Evolutionary conservation across 2,329 filamentous ascomycete species (phyloP), one percentile per base, ranked within the genome.

Genomic region (Aspergillus sojae): DNA sequence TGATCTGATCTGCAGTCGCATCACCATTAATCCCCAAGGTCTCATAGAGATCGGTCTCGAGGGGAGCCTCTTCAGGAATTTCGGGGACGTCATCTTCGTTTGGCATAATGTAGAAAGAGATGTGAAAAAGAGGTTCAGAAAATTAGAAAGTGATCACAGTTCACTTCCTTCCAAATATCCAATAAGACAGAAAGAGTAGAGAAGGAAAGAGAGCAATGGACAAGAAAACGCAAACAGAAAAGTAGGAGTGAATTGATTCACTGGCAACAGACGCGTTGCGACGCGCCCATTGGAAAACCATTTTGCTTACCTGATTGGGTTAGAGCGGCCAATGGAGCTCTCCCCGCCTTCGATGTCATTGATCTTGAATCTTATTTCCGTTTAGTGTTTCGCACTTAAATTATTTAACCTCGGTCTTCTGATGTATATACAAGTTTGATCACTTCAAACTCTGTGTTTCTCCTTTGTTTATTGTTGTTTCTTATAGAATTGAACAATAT

Each of bases 1-100:
- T 97, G 80, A 99, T 86, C 72, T 97, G 87, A 66, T 93, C 88
- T 46, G 88, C 81, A 0, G 91, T 91, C 16, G 93, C 93, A 58
- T 86, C 82, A 65, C 87, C 87, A 43, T 89, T 84, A 46, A 99
- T 78, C 26, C 83, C 86, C 10, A 99, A 88, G 60, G 94, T 87
- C 71, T 89, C 86, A 74, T 99, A 99, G 0, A 95, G 94, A 46
- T 77, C 71, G 28, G 71, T 72, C 43, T 73, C 72, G 30, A 67
- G 63, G 10, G 71, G 67, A n/a, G 66, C 64, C 23, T 71, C 67
- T 19, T 61, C 54, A 12, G 63, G 59, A 11, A 60, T 41, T 12
- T 65, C 62, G 46, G 62, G 45, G 23, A 52, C 57, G 10, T 55
- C 52, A 14, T 62, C 39, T 41, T 64, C 50, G 50, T 60, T 48